Evolutionary conservation across 2,329 filamentous ascomycete species (phyloP), one percentile per base, ranked within the genome.

Genomic region (Ascochyta koolunga): DNA sequence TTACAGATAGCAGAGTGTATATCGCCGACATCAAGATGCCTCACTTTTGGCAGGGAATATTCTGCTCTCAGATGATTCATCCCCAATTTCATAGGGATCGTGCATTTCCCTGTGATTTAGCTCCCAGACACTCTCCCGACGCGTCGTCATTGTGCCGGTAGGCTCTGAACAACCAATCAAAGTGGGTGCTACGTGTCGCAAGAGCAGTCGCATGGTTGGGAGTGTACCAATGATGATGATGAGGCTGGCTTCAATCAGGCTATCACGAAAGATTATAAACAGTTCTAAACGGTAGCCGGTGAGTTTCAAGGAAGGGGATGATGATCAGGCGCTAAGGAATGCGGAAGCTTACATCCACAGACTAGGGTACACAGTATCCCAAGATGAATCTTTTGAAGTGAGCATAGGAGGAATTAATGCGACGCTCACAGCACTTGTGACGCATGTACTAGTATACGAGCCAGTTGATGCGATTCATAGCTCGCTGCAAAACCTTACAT

Each of bases 151-250:
- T n/a, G n/a, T n/a, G n/a, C n/a, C n/a, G n/a, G n/a, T n/a, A n/a
- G n/a, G n/a, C n/a, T n/a, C n/a, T n/a, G n/a, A n/a, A n/a, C n/a
- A n/a, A n/a, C 50, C 55, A 18, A 58, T 36, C 25, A 50, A 22
- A 16, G 18, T 36, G 2, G 75, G 74, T 0, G 73, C 68, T 9
- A 77, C 61, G 46, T 76, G 71, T 2, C 64, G 64, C 51, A 77
- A 65, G 64, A 78, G 78, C 6, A 75, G 72, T 16, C 73, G 70
- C 8, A 78, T 59, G 0, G 75, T 77, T 0, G 75, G 75, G 36
- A 77, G 70, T 3, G 74, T 71, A 15, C 74, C 74, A 56, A 75
- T 78, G 11, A 76, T 75, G 25, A 78, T 68, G 44, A 77, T 69
- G 0, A 78, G 65, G 29, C 77, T 78, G 1, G 68, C 65, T 54